These are phyloP conservation scores for Logfia minima DNA, from an alignment of 129 eudicot genomes.

Conservation along the genomic window DNA sequence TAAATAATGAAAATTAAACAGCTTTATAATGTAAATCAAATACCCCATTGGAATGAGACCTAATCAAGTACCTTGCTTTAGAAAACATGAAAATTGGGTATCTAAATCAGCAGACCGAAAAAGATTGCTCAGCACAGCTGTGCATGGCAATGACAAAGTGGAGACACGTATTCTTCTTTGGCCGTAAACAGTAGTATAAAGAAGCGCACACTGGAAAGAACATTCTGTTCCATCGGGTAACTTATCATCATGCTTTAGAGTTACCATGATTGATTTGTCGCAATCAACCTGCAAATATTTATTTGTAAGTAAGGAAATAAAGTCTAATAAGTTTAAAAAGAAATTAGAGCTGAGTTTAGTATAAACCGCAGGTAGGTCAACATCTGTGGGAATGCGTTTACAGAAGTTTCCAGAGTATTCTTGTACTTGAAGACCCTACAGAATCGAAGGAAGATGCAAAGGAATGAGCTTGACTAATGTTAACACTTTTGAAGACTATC, in stretches of 20 bases:
- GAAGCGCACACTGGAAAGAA: conserved; percentile 95
- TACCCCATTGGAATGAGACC: not conserved
- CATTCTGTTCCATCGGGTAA: conserved; percentile 75
- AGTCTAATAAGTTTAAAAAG: not conserved
- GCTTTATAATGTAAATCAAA: not conserved
- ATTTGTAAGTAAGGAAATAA: not conserved
- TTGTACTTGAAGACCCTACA: conserved; percentile 94
- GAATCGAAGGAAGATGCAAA: conserved; percentile 1
- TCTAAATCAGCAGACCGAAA: conserved; percentile 95
- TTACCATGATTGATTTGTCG: conserved; percentile 81
- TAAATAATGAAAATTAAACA: not conserved
- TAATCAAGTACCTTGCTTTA: conserved; percentile 72
- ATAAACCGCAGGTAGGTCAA: conserved; percentile 1
- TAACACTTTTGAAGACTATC: not conserved
- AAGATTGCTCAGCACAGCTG: conserved; percentile 74
- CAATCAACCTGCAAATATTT: conserved; percentile 63
- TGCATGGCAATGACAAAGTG: conserved; percentile 85
- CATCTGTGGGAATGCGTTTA: conserved; percentile 72
- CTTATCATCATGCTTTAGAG: conserved; percentile 74
- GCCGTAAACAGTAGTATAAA: conserved; percentile 87
- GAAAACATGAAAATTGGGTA: conserved; percentile 86
- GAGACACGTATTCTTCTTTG: conserved; percentile 95
- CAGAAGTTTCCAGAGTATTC: conserved; percentile 95
- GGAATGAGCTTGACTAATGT: not conserved
- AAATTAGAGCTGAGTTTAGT: not conserved